Conservation (phyloP, 805 yeast genomes). For the Komagataella kurtzmanii region DNA sequence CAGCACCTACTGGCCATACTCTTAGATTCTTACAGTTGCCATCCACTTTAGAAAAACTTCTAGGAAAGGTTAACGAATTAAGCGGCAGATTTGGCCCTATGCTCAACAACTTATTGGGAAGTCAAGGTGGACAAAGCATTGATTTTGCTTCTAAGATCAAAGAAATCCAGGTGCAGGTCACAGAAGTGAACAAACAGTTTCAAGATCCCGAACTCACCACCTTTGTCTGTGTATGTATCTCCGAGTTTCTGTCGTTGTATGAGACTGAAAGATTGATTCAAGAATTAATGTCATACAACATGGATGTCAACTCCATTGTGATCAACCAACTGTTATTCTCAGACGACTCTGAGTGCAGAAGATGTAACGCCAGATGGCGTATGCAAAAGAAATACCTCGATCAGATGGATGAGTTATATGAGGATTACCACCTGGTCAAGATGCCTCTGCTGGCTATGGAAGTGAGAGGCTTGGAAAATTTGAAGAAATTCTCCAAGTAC, state of each 20-base stretch:
- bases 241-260: slow-evolving; percentile 89
- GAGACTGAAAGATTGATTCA: slow-evolving; percentile 98
- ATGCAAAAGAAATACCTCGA: slow-evolving; percentile 93
- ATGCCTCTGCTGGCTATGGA: slow-evolving; percentile 93
- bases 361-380: slow-evolving; percentile 87
- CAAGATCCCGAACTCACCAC: slow-evolving; percentile 94
- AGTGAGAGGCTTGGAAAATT: slow-evolving; percentile 83
- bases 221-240: slow-evolving; percentile 91
- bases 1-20: slow-evolving; percentile 99
- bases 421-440: slow-evolving; percentile 91
- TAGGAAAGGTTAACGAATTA: slow-evolving; percentile 78
- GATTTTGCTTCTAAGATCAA: slow-evolving; percentile 41
- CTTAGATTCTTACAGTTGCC: slow-evolving; percentile 91
- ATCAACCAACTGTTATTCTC: slow-evolving; percentile 90
- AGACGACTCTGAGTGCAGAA: slow-evolving; percentile 69
- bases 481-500: slow-evolving; percentile 73
- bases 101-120: slow-evolving; percentile 65
- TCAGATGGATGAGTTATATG: slow-evolving; percentile 92
- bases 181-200: slow-evolving; percentile 87
- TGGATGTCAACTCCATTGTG: slow-evolving; percentile 94
- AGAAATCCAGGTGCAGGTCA: slow-evolving; percentile 68
- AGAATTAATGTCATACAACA: slow-evolving; percentile 85
- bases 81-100: slow-evolving; percentile 85
- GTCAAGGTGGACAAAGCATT: slow-evolving; percentile 55
- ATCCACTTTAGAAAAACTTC: slow-evolving; percentile 74